Evolutionary conservation across 768 basidiomycete species (phyloP), one percentile per base, ranked within the genome.

Genomic region (Phanerochaete sordida): DNA sequence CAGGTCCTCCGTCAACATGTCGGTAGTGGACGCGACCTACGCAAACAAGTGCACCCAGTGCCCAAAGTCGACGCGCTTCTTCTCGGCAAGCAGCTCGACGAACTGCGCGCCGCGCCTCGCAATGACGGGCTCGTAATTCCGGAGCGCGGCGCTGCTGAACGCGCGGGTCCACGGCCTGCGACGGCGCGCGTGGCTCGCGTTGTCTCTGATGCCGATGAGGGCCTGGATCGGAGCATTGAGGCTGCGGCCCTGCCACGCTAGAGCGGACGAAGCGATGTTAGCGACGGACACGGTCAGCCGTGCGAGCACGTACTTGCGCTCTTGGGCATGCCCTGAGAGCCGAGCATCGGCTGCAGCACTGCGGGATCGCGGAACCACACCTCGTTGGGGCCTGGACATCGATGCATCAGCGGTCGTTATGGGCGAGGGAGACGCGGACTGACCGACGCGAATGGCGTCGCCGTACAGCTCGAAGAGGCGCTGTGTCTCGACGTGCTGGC

Each of bases 111-210:
- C 64, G 19, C 79, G 72, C 58, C 66, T 73, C 2, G 66, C 65
- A 8, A 80, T 66, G 23, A 75, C 71, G 1, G 60, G 67, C 60
- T 79, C 73, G 62, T 82, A 82, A 11, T 73, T 76, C 64, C 79
- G 78, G n/a, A 81, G 59, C 7, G 79, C 76, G 6, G 71, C 61
- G 12, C 73, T 67, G 48, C 69, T 75, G 63, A 81, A 76, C 0
- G 71, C 80, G 35, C 75, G 73, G 31, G 74, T 70, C 80, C 80
- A 81, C 1, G 75, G 72, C 35, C 80, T 72, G 15, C 76, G 74
- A 72, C 74, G 0, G 70, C 66, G 52, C 81, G 79, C 19, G 72
- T 66, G 60, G 78, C 72, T 13, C 71, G 72, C 16, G 71, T 51
- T 5, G 62, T 69, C 64, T 6, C 63, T 65, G 2, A 58, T 13